Evolutionary conservation across 139 green algal genomes (phyloP).

Genomic region (Tetraselmis striata): DNA sequence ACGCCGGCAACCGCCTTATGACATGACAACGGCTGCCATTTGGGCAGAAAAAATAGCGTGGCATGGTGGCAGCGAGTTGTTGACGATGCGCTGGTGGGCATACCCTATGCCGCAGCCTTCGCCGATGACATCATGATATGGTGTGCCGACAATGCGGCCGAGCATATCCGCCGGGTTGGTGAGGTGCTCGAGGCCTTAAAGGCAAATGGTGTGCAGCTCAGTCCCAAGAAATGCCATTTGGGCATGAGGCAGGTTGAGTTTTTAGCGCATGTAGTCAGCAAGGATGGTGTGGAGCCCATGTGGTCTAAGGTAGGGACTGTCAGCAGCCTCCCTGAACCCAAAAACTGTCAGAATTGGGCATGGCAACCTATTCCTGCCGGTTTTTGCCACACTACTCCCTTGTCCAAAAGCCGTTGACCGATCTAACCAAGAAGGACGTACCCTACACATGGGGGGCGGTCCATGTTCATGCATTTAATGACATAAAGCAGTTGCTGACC

Average conservation of each 20-base stretch:
- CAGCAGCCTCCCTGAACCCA: background rate
- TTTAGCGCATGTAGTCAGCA: background rate
- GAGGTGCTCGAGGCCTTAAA: background rate
- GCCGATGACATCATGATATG: conserved; percentile 9
- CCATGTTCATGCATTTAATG: background rate
- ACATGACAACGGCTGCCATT: too few relatives aligned
- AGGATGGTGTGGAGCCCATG: background rate
- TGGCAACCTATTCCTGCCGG: background rate
- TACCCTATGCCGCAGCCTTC: background rate
- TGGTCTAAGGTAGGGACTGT: conserved; percentile 9
- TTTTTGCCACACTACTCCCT: background rate
- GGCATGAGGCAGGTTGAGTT: background rate
- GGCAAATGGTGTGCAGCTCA: background rate
- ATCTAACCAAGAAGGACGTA: conserved; percentile 3
- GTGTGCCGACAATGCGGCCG: background rate
- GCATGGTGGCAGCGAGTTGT: conserved; percentile 1
- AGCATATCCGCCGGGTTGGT: background rate
- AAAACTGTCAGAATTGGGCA: background rate
- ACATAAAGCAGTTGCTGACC: conserved; percentile 1
- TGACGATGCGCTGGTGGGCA: background rate
- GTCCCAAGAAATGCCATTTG: conserved; percentile 3
- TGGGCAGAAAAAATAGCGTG: background rate
- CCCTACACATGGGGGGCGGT: background rate
- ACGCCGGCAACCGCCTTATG: background rate
- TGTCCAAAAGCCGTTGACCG: background rate